Evolutionary conservation across 371 early-diverging fungal species (phyloP).

Genomic region (Rhizopus sp.): DNA sequence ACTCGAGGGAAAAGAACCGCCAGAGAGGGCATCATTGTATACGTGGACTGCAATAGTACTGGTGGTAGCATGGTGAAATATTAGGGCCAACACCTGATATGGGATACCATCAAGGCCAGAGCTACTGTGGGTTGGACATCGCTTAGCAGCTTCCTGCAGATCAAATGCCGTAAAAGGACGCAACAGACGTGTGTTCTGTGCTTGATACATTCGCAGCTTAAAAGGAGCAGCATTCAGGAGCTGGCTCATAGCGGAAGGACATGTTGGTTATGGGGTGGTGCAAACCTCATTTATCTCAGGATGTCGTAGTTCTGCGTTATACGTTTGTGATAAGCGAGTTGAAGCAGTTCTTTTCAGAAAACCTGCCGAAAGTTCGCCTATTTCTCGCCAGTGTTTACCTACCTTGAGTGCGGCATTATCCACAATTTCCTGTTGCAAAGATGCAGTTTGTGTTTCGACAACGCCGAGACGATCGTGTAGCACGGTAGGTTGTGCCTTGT

Average conservation of each 20-base stretch:
- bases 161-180: neutral
- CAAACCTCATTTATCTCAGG: neutral
- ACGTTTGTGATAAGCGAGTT: neutral
- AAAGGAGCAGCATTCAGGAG: neutral
- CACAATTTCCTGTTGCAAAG: conserved; percentile 7
- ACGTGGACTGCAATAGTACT: conserved; percentile 6
- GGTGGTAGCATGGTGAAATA: neutral
- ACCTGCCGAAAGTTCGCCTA: conserved; percentile 11
- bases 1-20: conserved; percentile 11
- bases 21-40: conserved; percentile 19
- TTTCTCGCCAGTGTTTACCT: conserved; percentile 6
- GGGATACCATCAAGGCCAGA: conserved; percentile 7
- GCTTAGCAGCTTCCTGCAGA: neutral
- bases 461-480: neutral
- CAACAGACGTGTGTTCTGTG: too few relatives aligned
- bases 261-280: neutral
- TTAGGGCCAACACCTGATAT: conserved; percentile 1
- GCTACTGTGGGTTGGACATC: conserved; percentile 3
- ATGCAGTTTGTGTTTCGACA: neutral
- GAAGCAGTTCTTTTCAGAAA: conserved; percentile 6
- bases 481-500: too few relatives aligned
- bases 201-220: too few relatives aligned
- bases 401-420: neutral
- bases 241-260: neutral
- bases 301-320: neutral